Percentiles rank a stretch among this genome's conserved stretches.
Evolutionary conservation across 345 rosid genomes (phyloP).

Genomic region (Noccaea caerulescens): DNA sequence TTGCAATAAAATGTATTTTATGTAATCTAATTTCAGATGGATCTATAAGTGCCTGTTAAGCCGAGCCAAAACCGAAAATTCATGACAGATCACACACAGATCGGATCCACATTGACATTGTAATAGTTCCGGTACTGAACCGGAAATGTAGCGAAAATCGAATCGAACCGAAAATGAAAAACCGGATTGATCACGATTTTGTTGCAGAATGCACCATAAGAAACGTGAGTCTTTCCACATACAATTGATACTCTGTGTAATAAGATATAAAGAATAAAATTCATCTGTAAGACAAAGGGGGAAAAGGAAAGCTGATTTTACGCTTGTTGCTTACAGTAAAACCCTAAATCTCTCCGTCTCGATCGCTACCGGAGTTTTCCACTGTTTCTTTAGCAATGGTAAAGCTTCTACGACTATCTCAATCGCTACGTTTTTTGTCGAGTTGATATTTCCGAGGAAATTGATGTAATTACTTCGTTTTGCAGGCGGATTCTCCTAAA

Average conservation of each 20-base stretch:
- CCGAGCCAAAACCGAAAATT: not conserved
- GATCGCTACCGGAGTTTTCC: constrained; percentile 21
- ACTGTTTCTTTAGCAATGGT: constrained; percentile 37
- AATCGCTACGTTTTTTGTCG: not conserved
- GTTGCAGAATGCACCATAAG: constrained; percentile 16
- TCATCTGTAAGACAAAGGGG: constrained; percentile 25
- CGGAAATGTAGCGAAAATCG: not conserved
- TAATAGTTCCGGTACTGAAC: not conserved
- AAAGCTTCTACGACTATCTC: constrained; percentile 13
- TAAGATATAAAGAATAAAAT: constrained; percentile 7
- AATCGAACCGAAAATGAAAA: not conserved
- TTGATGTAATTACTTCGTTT: constrained; percentile 18
- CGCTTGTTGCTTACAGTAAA: constrained; percentile 29
- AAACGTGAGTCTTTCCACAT: constrained; percentile 30
- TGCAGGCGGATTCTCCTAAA: constrained; percentile 76
- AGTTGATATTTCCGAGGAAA: not conserved
- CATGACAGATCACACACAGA: not conserved
- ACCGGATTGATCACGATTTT: not conserved
- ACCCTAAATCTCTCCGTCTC: constrained; percentile 38
- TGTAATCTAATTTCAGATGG: not conserved
- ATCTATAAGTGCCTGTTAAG: not conserved
- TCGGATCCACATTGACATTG: too few species aligned
- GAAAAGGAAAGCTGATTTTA: not conserved
- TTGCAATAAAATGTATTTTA: not conserved
- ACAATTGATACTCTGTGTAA: not conserved